Conservation (phyloP, 1,284 basidiomycete species). For the Apiotrichum laibachii region DNA sequence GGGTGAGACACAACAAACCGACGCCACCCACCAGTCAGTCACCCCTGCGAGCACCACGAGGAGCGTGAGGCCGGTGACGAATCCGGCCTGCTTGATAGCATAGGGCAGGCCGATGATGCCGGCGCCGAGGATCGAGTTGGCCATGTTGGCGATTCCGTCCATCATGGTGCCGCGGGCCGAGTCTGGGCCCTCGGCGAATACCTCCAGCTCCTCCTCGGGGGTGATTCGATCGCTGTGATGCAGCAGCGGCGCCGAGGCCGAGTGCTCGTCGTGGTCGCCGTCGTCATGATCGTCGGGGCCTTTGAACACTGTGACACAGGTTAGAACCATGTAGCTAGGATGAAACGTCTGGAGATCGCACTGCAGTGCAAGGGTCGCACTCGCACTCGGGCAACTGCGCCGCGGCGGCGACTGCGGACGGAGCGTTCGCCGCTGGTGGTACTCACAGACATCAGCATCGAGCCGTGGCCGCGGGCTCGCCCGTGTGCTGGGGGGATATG, state of each 20-base stretch:
- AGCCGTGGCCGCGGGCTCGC: neutral
- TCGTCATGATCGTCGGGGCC: constrained; percentile 24
- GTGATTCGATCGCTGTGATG: constrained; percentile 7
- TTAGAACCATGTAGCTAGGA: neutral
- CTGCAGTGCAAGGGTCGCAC: no score
- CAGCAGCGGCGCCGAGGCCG: constrained; percentile 29
- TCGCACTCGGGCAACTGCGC: no score
- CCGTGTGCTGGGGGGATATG: neutral
- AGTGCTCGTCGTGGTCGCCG: constrained; percentile 32
- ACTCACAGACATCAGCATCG: constrained; percentile 10
- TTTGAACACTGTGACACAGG: constrained; percentile 30
- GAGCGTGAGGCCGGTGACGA: constrained; percentile 78
- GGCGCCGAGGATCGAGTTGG: constrained; percentile 95
- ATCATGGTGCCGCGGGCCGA: constrained; percentile 40
- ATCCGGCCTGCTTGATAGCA: constrained; percentile 86
- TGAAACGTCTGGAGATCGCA: no score
- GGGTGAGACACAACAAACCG: neutral
- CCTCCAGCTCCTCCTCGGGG: constrained; percentile 25
- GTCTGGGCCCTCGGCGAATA: constrained; percentile 32
- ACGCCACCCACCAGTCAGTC: constrained; percentile 77
- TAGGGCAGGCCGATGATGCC: constrained; percentile 93
- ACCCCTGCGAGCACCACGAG: constrained; percentile 75
- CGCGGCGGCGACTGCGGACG: no score
- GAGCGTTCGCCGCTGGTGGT: no score
- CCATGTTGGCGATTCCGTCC: constrained; percentile 56